Base-by-base conservation (phyloP, 345 rosid genomes). In the Chamaenerion angustifolium region DNA sequence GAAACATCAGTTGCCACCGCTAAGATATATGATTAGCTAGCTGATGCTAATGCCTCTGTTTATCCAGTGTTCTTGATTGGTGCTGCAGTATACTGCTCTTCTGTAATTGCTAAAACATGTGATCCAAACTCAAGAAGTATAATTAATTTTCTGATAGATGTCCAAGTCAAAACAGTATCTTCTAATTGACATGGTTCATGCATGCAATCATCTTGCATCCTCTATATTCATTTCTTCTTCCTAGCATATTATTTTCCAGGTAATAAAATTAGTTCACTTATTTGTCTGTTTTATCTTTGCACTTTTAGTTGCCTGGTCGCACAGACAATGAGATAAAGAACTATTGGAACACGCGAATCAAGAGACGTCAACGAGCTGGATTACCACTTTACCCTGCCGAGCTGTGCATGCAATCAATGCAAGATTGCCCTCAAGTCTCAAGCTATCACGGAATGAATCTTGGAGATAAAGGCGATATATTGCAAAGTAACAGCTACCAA, bases 271-370 rank as follows among this genome's bases (percentile, higher is more conserved):
- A 15, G 43, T 61, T 46, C 40, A 5, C 42, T 11, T 43, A 19
- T 16, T 48, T 31, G 37, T 5, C 5, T 31, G 25, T 7, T 53
- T 43, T 54, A 13, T 45, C 43, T 55, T 52, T 58, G 37, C 57
- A 31, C 17, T 25, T 64, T 46, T 70, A 83, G 96, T 69, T 88
- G 52, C 96, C 94, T 0, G 96, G 96, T 1, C 46, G 96, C 58
- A 88, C 96, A 4, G 94, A 88, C 51, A 88, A 88, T 55, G 96
- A 88, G 63, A 88, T 88, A 52, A 88, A 88, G 52, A 88, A 88
- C 61, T 88, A 71, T 62, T 88, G 96, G 96, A 88, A 88, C 57
- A 81, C 96, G 0, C 72, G 94, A 49, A 66, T 70, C 72, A 88
- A 83, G 73, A 72, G 94, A 64, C 76, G 78, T 9, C 88, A 77